Percentiles rank a stretch among this genome's conserved stretches.
Evolutionary conservation across 1,284 basidiomycete species (phyloP).

Genomic region (Tremellales sp.): DNA sequence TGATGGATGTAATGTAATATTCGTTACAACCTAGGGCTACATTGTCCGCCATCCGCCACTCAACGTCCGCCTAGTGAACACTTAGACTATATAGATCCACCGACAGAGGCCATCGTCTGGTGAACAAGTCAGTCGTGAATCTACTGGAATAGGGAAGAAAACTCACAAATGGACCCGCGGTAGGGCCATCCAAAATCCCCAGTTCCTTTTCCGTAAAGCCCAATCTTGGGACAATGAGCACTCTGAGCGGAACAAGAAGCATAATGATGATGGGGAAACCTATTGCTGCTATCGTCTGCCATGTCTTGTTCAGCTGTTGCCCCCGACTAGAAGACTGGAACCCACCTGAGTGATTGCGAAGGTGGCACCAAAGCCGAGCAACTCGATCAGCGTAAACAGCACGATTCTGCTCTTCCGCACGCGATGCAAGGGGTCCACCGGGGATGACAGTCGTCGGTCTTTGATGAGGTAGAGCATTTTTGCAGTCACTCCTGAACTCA

Average conservation of each 20-base stretch:
- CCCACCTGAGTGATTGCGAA: conserved; percentile 77
- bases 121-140: neutral
- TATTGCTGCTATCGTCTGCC: conserved; percentile 83
- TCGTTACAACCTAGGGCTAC: no score
- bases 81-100: conserved; percentile 42
- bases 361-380: conserved; percentile 81
- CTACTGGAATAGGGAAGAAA: neutral
- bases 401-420: conserved; percentile 72
- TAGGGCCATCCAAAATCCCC: conserved; percentile 77
- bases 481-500: conserved; percentile 75
- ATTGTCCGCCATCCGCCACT: no score
- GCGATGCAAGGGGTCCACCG: conserved; percentile 64
- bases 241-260: conserved; percentile 77
- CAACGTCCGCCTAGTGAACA: no score
- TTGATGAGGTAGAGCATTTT: conserved; percentile 78
- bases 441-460: conserved; percentile 63
- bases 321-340: neutral
- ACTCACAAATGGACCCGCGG: conserved; percentile 66
- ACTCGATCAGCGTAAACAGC: conserved; percentile 75
- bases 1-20: no score
- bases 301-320: neutral
- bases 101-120: conserved; percentile 55
- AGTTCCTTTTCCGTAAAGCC: conserved; percentile 79
- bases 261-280: conserved; percentile 90
- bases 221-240: conserved; percentile 66